These are phyloP conservation scores for Sporothrix protearum DNA, from an alignment of 2,329 filamentous ascomycete genomes.

Conservation along the genomic window DNA sequence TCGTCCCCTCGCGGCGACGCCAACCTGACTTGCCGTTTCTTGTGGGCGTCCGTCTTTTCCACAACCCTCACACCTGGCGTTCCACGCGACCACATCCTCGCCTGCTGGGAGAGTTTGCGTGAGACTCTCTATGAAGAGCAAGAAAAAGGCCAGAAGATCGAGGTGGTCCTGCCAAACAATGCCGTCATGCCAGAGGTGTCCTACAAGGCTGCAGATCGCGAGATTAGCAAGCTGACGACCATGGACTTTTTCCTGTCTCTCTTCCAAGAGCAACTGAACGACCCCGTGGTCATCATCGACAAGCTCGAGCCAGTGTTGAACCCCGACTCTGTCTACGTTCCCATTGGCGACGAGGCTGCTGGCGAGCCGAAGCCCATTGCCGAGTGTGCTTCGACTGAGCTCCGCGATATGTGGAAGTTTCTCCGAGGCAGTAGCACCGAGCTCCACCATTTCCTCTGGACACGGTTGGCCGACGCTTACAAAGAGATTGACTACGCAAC, in stretches of 20 bases:
- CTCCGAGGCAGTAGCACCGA: constrained; percentile 77
- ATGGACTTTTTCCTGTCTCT: constrained; percentile 94
- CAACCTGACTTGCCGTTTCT: constrained; percentile 48
- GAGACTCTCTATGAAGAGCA: constrained; percentile 45
- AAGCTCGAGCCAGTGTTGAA: constrained; percentile 90
- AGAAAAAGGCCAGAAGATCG: constrained; percentile 36
- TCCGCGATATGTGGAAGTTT: constrained; percentile 81
- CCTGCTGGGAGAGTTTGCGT: constrained; percentile 57
- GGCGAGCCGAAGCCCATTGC: constrained; percentile 41
- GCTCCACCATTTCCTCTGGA: constrained; percentile 83
- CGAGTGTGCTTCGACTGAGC: constrained; percentile 52
- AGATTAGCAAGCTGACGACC: constrained; percentile 87
- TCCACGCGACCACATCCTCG: constrained; percentile 54
- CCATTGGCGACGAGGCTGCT: neutral
- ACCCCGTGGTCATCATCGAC: constrained; percentile 83
- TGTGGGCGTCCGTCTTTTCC: constrained; percentile 55
- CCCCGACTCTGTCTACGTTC: constrained; percentile 54
- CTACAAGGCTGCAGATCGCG: constrained; percentile 74
- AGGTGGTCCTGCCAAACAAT: constrained; percentile 74
- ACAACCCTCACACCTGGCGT: constrained; percentile 53
- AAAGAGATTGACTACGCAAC: constrained; percentile 77
- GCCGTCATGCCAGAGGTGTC: constrained; percentile 85
- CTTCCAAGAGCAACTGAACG: constrained; percentile 76
- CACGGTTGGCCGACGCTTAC: constrained; percentile 85
- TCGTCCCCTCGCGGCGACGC: constrained; percentile 38